A percentile compares a stretch with the other conserved stretches of the same genome.
These are phyloP conservation scores for Porcisia deanei DNA, from an alignment of 208 protist species.

Conservation along the genomic window DNA sequence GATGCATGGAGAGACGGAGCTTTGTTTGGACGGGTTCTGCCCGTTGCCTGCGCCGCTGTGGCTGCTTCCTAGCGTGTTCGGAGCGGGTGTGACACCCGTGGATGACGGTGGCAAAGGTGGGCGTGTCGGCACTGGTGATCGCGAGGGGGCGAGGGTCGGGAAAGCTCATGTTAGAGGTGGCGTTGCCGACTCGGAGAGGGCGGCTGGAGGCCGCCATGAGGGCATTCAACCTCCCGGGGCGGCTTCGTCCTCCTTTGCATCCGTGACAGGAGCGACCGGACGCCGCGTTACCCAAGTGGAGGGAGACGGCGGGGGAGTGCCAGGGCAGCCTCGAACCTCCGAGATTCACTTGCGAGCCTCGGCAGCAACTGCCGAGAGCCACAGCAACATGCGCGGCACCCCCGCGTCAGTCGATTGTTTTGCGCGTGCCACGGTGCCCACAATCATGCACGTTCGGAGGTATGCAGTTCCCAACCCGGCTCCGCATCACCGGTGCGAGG, in stretches of 20 bases:
- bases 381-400: neutral
- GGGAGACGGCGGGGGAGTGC: neutral
- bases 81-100: neutral
- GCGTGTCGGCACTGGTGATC: neutral
- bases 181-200: neutral
- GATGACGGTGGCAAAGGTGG: neutral
- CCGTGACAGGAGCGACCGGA: neutral
- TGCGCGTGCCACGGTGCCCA: slow-evolving; percentile 8
- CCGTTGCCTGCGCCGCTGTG: slow-evolving; percentile 41
- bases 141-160: neutral
- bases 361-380: neutral
- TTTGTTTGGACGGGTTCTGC: slow-evolving; percentile 30
- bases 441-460: slow-evolving; percentile 24
- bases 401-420: neutral
- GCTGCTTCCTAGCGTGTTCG: slow-evolving; percentile 34
- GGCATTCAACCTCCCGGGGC: neutral
- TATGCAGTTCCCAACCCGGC: slow-evolving; percentile 22
- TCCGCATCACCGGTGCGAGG: slow-evolving; percentile 42
- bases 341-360: neutral
- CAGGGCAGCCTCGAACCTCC: neutral
- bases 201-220: slow-evolving; percentile 5
- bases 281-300: neutral
- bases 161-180: neutral
- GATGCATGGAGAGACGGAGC: slow-evolving; percentile 23
- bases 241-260: neutral